These are phyloP conservation scores for Nakazawaea pomicola DNA, from an alignment of 805 yeast genomes.

Conservation along the genomic window DNA sequence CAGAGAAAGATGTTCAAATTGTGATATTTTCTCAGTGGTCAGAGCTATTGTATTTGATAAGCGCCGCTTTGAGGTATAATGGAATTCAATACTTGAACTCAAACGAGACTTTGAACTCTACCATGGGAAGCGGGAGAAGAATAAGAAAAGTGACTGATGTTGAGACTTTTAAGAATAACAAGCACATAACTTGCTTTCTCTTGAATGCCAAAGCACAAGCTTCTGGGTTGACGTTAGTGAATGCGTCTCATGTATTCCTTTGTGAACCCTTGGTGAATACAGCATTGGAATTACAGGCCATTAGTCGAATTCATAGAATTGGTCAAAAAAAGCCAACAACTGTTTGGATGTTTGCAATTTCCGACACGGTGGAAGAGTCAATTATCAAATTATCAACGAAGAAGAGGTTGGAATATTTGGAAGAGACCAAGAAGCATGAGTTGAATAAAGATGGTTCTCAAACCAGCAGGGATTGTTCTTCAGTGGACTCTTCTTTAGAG, in stretches of 20 bases:
- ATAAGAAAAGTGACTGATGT: slow-evolving; percentile 32
- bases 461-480: too few relatives aligned
- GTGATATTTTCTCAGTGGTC: slow-evolving; percentile 90
- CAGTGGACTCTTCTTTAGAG: too few relatives aligned
- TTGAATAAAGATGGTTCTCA: too few relatives aligned
- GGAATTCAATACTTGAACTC: slow-evolving; percentile 56
- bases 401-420: slow-evolving; percentile 44
- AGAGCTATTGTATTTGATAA: slow-evolving; percentile 61
- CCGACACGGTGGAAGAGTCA: slow-evolving; percentile 84
- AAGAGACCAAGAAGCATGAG: slow-evolving; percentile 22
- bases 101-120: slow-evolving; percentile 26
- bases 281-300: slow-evolving; percentile 85
- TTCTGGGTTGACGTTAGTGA: slow-evolving; percentile 84
- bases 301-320: slow-evolving; percentile 86
- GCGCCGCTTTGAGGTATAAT: slow-evolving; percentile 58
- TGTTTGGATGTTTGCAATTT: slow-evolving; percentile 89
- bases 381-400: slow-evolving; percentile 66
- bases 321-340: slow-evolving; percentile 81
- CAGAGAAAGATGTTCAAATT: slow-evolving; percentile 66
- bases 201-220: slow-evolving; percentile 84
- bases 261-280: slow-evolving; percentile 92
- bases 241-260: slow-evolving; percentile 87
- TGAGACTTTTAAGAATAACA: slow-evolving; percentile 54
- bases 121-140: slow-evolving; percentile 26
- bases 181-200: slow-evolving; percentile 73